Evolutionary conservation across 805 yeast genomes (phyloP).

Genomic region (Ogataea nonfermentans): DNA sequence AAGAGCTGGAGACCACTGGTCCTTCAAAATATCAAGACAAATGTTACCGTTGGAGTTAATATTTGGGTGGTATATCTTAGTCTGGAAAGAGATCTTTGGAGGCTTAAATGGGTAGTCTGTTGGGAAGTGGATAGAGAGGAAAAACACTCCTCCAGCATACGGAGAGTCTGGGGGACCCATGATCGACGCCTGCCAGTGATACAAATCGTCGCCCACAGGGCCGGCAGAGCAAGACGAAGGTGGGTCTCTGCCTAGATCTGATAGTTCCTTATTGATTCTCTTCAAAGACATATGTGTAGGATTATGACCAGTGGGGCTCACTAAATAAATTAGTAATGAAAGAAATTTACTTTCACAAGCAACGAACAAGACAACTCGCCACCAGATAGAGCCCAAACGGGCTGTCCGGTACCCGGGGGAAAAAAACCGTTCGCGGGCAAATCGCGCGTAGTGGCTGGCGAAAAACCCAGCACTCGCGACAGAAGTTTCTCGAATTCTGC

Average conservation of each 20-base stretch:
- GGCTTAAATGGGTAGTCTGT: conserved; percentile 99
- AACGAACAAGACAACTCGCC: conserved; percentile 8
- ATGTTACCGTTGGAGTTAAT: conserved; percentile 94
- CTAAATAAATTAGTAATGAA: conserved; percentile 8
- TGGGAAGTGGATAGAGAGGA: conserved; percentile 95
- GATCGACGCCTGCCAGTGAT: conserved; percentile 99
- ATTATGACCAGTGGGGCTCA: conserved; percentile 9
- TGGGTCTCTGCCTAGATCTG: conserved; percentile 97
- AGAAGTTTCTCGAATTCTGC: conserved; percentile 12
- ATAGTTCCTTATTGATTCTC: conserved; percentile 93
- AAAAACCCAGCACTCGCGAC: not conserved
- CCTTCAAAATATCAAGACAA: conserved; percentile 94
- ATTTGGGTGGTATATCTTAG: conserved; percentile 96
- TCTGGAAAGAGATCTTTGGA: conserved; percentile 89
- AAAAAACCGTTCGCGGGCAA: not conserved
- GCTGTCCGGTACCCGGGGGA: not conserved
- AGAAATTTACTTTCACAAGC: conserved; percentile 13
- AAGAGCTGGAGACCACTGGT: conserved; percentile 98
- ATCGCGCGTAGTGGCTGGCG: not conserved
- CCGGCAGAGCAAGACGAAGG: conserved; percentile 99
- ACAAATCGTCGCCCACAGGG: conserved; percentile 95
- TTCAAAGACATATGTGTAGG: conserved; percentile 70
- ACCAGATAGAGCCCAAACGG: not conserved
- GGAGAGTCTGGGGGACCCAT: conserved; percentile 98
- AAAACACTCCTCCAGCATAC: conserved; percentile 82